These are phyloP conservation scores for Lipomyces yamanashiensis DNA, from an alignment of 805 yeast genomes.

Conservation along the genomic window DNA sequence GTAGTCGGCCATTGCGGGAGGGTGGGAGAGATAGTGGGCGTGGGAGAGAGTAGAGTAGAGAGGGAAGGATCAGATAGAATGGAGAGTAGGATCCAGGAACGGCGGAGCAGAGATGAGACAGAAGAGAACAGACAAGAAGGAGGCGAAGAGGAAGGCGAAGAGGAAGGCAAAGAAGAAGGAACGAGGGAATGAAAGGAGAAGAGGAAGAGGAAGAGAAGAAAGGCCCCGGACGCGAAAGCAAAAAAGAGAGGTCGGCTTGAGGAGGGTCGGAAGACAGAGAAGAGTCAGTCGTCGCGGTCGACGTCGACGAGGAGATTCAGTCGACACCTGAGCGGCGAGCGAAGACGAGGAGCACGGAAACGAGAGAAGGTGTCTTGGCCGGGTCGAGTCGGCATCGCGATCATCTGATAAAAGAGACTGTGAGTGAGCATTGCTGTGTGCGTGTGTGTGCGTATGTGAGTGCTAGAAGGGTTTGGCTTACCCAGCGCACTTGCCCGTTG, in stretches of 20 bases:
- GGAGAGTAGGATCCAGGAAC: neutral
- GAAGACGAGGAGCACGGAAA: conserved; percentile 2
- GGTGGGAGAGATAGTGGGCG: neutral
- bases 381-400: conserved; percentile 27
- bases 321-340: neutral
- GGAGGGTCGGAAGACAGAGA: neutral
- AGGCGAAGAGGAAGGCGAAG: neutral
- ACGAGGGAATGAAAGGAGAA: neutral
- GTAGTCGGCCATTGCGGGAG: conserved; percentile 24
- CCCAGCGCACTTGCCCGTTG: neutral
- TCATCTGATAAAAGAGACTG: conserved; percentile 24
- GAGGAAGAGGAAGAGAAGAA: neutral
- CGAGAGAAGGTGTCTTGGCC: neutral
- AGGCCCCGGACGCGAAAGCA: neutral
- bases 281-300: neutral
- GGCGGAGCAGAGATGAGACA: neutral
- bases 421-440: too few relatives aligned
- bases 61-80: neutral
- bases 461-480: too few relatives aligned
- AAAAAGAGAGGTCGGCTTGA: neutral
- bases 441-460: too few relatives aligned
- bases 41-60: neutral
- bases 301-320: too few relatives aligned
- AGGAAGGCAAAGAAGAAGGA: too few relatives aligned
- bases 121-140: conserved; percentile 4